Evolutionary conservation across 192 early-diverging fungal species (phyloP).

Genomic region (Backusella tarrabulga): DNA sequence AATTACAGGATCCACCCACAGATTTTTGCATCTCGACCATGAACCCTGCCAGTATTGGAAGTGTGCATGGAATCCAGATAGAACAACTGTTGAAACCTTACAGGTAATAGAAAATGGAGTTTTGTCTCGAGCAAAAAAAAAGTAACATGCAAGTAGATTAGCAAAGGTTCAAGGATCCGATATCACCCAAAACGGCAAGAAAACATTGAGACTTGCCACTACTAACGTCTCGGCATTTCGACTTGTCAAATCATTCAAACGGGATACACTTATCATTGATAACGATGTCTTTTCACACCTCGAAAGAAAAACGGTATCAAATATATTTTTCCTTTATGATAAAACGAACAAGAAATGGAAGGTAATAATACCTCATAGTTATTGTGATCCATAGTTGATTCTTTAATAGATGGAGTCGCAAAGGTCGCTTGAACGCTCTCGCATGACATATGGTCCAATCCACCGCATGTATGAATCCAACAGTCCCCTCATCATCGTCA

Average conservation of each 20-base stretch:
- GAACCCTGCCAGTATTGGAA: conserved; percentile 67
- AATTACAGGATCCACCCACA: conserved; percentile 7
- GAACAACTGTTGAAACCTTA: conserved; percentile 66
- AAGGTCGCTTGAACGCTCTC: background rate
- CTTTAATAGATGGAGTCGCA: too few relatives aligned
- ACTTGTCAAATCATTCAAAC: background rate
- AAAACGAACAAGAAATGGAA: background rate
- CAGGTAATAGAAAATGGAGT: conserved; percentile 38
- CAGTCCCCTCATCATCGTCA: conserved; percentile 52
- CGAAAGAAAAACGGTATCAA: background rate
- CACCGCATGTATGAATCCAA: conserved; percentile 37
- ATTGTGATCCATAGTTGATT: too few relatives aligned
- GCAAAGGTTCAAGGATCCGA: background rate
- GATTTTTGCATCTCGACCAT: conserved; percentile 58
- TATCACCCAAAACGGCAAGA: background rate
- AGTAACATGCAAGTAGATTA: background rate
- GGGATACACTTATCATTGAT: background rate
- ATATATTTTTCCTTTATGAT: background rate
- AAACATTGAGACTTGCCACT: background rate
- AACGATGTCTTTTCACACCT: background rate
- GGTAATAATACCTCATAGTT: background rate
- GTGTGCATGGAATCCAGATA: conserved; percentile 63
- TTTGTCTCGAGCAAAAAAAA: background rate
- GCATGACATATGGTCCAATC: conserved; percentile 54
- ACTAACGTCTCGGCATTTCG: conserved; percentile 15